Evolutionary conservation across 331 rosid genomes (phyloP).

Genomic region (Rosa hybrid): DNA sequence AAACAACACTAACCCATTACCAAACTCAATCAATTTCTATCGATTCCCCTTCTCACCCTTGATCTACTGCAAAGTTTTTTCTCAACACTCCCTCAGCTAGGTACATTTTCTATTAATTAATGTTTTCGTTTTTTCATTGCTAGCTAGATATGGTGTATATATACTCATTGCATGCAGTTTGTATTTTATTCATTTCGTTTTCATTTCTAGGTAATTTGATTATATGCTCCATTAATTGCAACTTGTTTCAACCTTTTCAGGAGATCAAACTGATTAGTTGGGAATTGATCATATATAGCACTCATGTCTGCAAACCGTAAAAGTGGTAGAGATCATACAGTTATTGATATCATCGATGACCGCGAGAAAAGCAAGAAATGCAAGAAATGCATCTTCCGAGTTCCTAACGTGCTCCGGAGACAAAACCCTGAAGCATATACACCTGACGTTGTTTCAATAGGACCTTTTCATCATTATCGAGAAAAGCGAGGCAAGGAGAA

Average conservation of each 20-base stretch:
- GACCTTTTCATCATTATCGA: background rate
- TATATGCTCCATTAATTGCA: background rate
- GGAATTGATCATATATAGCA: too few relatives aligned
- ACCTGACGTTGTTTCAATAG: background rate
- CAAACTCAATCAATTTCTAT: background rate
- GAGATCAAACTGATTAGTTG: too few relatives aligned
- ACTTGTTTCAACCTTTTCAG: too few relatives aligned
- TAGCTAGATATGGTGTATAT: background rate
- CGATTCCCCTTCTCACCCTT: background rate
- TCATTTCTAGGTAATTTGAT: background rate
- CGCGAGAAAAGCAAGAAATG: too few relatives aligned
- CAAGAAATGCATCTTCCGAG: too few relatives aligned
- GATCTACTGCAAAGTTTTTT: background rate
- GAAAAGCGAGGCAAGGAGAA: background rate
- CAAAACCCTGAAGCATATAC: too few relatives aligned
- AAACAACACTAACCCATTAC: background rate
- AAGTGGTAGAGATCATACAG: too few relatives aligned
- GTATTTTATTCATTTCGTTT: background rate
- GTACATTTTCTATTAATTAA: background rate
- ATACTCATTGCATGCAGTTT: background rate
- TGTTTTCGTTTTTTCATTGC: background rate
- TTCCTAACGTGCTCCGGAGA: too few relatives aligned
- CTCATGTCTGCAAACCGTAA: too few relatives aligned
- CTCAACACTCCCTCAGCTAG: background rate
- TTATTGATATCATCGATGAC: too few relatives aligned